Evolutionary conservation across 371 early-diverging fungal genomes (phyloP).

Genomic region (Mucor racemosus): DNA sequence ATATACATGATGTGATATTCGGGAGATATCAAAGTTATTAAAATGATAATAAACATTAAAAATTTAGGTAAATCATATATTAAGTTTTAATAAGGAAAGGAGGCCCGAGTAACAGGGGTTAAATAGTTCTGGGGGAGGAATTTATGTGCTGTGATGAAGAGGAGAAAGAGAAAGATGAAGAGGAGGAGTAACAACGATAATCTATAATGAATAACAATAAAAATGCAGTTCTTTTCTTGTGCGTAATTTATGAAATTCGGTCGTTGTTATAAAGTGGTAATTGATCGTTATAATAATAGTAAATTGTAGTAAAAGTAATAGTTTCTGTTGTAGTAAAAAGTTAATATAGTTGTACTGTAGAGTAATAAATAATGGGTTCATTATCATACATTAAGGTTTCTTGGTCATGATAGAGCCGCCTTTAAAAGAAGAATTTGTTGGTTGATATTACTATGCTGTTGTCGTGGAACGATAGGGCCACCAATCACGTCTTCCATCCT

Average conservation of each 20-base stretch:
- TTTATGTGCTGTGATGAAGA: neutral
- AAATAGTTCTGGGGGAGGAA: neutral
- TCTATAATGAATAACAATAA: neutral
- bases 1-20: no score
- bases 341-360: no score
- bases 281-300: neutral
- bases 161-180: neutral
- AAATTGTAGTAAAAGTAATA: neutral
- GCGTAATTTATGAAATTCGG: no score
- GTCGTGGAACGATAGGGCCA: conserved; percentile 32
- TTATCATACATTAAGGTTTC: neutral
- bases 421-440: neutral
- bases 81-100: neutral
- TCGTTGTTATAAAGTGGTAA: neutral
- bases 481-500: conserved; percentile 23
- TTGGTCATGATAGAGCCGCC: conserved; percentile 1
- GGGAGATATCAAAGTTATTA: neutral
- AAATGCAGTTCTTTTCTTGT: no score
- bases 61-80: neutral
- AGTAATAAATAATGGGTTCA: neutral
- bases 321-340: neutral
- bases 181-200: neutral
- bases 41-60: neutral
- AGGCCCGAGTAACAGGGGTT: neutral
- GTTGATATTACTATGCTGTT: conserved; percentile 18